These are phyloP conservation scores for Santalum album DNA, from an alignment of 164 flowering plant genomes.

Conservation along the genomic window DNA sequence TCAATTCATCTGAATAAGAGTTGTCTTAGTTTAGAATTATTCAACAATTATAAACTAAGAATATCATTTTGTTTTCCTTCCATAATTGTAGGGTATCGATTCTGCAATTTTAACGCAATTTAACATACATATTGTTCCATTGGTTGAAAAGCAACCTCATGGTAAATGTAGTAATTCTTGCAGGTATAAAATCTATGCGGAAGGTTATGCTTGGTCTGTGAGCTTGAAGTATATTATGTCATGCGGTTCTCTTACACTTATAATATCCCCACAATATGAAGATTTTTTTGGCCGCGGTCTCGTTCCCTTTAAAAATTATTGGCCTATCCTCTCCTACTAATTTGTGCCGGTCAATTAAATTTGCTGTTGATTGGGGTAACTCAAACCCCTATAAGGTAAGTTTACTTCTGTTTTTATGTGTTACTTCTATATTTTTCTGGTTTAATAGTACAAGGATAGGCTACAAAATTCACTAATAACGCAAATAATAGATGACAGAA, in stretches of 20 bases:
- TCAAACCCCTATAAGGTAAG: constrained; percentile 43
- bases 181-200: constrained; percentile 90
- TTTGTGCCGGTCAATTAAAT: constrained; percentile 55
- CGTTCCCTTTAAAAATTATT: constrained; percentile 42
- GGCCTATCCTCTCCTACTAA: constrained; percentile 47
- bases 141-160: background rate
- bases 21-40: no score
- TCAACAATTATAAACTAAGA: no score
- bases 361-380: constrained; percentile 77
- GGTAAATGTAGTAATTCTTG: constrained; percentile 7
- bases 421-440: background rate
- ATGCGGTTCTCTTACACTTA: constrained; percentile 60
- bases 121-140: no score
- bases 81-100: no score
- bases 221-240: constrained; percentile 80
- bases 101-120: no score
- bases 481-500: no score
- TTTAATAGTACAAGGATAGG: no score
- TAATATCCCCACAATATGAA: constrained; percentile 58
- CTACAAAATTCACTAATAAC: no score
- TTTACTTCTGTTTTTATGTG: background rate
- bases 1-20: no score
- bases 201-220: constrained; percentile 95
- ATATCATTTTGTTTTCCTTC: no score
- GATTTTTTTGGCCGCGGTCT: constrained; percentile 90